Evolutionary conservation across 148 eudicot species (phyloP).

Genomic region (Nyssa sinensis): DNA sequence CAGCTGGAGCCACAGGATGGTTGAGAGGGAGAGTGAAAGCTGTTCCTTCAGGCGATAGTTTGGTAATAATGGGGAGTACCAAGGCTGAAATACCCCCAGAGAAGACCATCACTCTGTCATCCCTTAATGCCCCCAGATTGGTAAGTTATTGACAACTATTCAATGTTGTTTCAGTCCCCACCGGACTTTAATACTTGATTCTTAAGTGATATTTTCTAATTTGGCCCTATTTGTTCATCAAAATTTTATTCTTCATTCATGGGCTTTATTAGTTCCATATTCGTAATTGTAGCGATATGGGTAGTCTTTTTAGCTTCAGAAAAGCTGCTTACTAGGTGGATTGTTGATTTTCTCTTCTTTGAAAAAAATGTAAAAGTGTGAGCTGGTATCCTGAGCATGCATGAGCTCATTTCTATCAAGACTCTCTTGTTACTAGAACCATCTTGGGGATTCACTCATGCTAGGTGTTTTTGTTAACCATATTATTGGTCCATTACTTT

Average conservation of each 20-base stretch:
- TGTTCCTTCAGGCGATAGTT: conserved; percentile 86
- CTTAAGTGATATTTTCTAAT: not conserved
- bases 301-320: not conserved
- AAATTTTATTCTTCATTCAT: not conserved
- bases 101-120: conserved; percentile 76
- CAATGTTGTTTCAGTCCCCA: not conserved
- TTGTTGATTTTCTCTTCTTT: not conserved
- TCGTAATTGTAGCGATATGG: no score
- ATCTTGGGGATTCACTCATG: not conserved
- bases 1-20: conserved; percentile 61
- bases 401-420: not conserved
- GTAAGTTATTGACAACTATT: conserved; percentile 25
- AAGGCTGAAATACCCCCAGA: conserved; percentile 79
- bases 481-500: not conserved
- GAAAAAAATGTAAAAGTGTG: not conserved
- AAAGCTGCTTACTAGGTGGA: not conserved
- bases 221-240: not conserved
- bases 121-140: conserved; percentile 83
- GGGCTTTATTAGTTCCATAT: not conserved
- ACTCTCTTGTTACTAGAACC: not conserved
- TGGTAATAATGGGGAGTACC: conserved; percentile 71
- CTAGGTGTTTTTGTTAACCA: not conserved
- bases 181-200: not conserved
- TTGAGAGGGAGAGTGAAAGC: conserved; percentile 88
- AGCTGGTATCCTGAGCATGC: not conserved